Conservation (phyloP, 495 filamentous ascomycete species). For the Xylaria longipes region DNA sequence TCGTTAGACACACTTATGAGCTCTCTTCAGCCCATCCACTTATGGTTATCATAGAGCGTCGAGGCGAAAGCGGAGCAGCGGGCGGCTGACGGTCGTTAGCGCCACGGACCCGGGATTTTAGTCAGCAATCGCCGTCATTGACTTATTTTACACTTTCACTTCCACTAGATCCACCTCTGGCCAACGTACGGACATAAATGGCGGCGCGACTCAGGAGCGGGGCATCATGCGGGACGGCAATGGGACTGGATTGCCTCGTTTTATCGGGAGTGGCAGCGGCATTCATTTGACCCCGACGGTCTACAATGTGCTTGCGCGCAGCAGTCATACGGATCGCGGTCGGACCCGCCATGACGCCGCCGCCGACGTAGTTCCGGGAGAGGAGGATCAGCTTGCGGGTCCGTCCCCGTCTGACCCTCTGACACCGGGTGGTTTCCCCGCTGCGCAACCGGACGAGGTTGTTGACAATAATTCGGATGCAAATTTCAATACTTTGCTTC, state of each 20-base stretch:
- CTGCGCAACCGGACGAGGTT: background rate
- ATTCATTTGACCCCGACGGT: conserved; percentile 58
- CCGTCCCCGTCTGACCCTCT: conserved; percentile 22
- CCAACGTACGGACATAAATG: background rate
- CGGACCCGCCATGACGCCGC: conserved; percentile 36
- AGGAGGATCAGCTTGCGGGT: conserved; percentile 52
- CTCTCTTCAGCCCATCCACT: too few relatives aligned
- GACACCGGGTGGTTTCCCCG: background rate
- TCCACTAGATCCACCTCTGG: too few relatives aligned
- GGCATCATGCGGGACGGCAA: background rate
- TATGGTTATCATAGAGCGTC: too few relatives aligned
- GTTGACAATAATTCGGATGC: background rate
- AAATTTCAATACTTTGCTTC: conserved; percentile 37
- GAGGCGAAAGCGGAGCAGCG: too few relatives aligned
- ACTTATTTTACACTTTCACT: too few relatives aligned
- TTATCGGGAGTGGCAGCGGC: conserved; percentile 58
- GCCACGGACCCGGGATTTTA: too few relatives aligned
- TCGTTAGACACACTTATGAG: too few relatives aligned
- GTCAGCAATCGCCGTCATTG: too few relatives aligned
- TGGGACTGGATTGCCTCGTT: conserved; percentile 21
- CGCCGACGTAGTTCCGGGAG: conserved; percentile 51
- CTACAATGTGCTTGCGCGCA: conserved; percentile 52
- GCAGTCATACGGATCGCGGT: conserved; percentile 42
- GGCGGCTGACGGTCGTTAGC: too few relatives aligned
- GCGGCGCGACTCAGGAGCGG: background rate